These are phyloP conservation scores for Exophiala sp. DNA, from an alignment of 2,329 filamentous ascomycete species.

Conservation along the genomic window DNA sequence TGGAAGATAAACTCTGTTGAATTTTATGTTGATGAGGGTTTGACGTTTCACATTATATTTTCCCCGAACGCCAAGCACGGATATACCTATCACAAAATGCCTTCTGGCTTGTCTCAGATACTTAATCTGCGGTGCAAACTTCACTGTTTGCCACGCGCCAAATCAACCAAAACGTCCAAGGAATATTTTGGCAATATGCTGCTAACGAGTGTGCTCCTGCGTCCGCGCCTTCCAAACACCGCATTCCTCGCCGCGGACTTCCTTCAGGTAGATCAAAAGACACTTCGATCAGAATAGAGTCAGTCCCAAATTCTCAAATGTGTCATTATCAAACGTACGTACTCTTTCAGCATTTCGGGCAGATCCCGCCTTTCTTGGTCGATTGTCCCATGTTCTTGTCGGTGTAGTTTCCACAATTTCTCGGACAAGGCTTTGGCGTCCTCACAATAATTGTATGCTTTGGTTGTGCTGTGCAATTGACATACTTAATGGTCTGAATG, in stretches of 20 bases:
- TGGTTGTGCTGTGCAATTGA: neutral
- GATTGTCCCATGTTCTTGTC: neutral
- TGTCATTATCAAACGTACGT: too few species aligned
- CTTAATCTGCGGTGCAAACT: too few species aligned
- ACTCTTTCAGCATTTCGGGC: neutral
- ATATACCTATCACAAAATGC: too few species aligned
- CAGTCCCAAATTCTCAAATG: neutral
- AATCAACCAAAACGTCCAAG: too few species aligned
- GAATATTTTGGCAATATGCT: too few species aligned
- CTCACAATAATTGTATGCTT: neutral
- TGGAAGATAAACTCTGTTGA: neutral
- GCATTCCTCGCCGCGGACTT: too few species aligned
- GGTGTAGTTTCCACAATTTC: neutral
- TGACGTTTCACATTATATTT: neutral
- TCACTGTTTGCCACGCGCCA: too few species aligned
- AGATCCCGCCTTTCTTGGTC: neutral
- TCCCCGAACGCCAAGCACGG: too few species aligned
- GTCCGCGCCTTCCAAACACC: neutral
- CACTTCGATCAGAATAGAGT: neutral
- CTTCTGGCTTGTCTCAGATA: too few species aligned
- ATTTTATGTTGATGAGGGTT: neutral
- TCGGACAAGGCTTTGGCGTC: neutral
- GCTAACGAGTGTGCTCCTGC: too few species aligned
- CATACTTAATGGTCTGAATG: neutral
- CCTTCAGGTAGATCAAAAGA: too few species aligned